Base-by-base conservation (phyloP, 2,329 filamentous ascomycete genomes). In the Pseudogymnoascus sp. region DNA sequence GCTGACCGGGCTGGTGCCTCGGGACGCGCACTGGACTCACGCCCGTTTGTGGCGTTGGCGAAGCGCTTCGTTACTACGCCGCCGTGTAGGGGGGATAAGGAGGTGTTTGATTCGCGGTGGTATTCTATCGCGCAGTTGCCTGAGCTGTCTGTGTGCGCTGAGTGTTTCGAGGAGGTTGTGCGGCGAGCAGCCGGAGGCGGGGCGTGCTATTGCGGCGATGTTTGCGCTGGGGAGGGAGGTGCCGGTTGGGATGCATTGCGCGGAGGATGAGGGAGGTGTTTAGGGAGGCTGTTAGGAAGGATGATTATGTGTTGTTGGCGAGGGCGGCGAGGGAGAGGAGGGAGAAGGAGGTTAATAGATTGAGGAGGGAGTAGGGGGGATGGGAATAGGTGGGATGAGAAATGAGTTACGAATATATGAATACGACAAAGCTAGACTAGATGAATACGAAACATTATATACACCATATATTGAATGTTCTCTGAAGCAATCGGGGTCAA, bases 141-240 rank as follows among this genome's bases (percentile, higher is more conserved):
- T 0, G 84, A 92, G 58, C 85, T 96, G 69, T 91, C 89, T 0
- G 88, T 96, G 3, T 97, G 93, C 74, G 86, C 89, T 66, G 90
- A 93, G 74, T 97, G 93, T 74, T 96, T 89, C 72, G 84, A 90
- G 14, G 86, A 91, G 21, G 83, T 91, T 0, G 84, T 96, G n/a
- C 85, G 83, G 40, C 77, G 75, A n/a, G n/a, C n/a, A n/a, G n/a
- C n/a, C n/a, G n/a, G n/a, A n/a, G n/a, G n/a, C n/a, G n/a, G n/a
- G n/a, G 40, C 77, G 75, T 41, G 76, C 82, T 0, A 78, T 93
- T 23, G 86, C 88, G 8, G 77, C 81, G 16, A 83, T 87, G 66
- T 89, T 95, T 65, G 79, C 83, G 12, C 80, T 85, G 23, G 82
- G 85, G 66, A 79, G 80, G 11, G 74, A 88, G 4, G 79, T 82